Conservation (phyloP, 2,329 filamentous ascomycete genomes). For the Chaetomium sp. region DNA sequence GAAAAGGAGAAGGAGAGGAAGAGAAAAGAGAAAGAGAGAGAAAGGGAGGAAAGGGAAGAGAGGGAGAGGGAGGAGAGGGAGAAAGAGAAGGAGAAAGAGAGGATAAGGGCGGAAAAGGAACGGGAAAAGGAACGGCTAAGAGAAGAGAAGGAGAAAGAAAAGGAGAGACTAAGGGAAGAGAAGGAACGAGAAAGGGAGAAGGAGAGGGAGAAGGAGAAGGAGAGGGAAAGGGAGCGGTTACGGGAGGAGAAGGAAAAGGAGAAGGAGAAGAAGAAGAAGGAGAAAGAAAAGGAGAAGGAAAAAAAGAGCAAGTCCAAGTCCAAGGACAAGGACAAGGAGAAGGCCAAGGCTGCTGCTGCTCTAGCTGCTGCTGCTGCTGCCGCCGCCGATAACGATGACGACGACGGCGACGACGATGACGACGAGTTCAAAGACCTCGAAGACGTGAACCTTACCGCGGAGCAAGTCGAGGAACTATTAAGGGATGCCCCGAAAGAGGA, state of each 20-base stretch:
- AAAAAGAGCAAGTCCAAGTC: not conserved
- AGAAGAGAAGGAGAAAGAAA: constrained; percentile 16
- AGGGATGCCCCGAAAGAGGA: constrained; percentile 22
- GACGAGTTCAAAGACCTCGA: constrained; percentile 26
- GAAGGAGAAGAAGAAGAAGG: constrained; percentile 34
- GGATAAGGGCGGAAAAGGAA: constrained; percentile 13
- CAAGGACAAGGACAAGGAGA: constrained; percentile 19
- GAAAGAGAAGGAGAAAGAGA: constrained; percentile 5
- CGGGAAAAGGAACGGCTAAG: constrained; percentile 27
- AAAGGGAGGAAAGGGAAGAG: constrained; percentile 24
- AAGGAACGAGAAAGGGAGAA: constrained; percentile 20
- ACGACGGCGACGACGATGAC: constrained; percentile 10
- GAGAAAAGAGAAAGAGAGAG: constrained; percentile 4
- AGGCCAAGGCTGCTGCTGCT: not conserved
- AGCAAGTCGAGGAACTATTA: constrained; percentile 41
- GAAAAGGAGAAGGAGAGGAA: constrained; percentile 19
- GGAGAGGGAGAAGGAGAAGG: not conserved
- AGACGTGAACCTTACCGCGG: constrained; percentile 34
- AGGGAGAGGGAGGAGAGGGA: constrained; percentile 19
- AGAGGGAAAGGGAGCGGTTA: no score
- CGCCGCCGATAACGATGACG: no score
- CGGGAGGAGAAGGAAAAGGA: no score
- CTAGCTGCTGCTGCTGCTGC: no score
- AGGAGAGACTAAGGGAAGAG: constrained; percentile 27
- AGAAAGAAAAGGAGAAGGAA: constrained; percentile 28